Percentiles rank a stretch among this genome's conserved stretches.
Evolutionary conservation across 2,329 filamentous ascomycete species (phyloP).

Genomic region (Ceratocystis diversiconidia): DNA sequence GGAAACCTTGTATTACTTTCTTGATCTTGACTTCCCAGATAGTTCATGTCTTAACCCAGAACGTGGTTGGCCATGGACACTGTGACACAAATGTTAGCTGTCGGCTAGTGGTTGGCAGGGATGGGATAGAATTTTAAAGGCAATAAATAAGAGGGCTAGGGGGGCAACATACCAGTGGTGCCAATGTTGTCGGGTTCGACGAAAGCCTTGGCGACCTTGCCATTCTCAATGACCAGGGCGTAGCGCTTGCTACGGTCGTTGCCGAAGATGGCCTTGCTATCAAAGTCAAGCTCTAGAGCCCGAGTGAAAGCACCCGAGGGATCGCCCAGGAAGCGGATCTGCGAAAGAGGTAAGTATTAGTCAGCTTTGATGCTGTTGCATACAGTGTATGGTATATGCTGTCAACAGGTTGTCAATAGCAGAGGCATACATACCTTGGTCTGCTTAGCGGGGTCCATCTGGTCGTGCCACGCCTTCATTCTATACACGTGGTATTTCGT

Average conservation of each 20-base stretch:
- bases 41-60: constrained; percentile 24
- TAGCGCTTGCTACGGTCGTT: constrained; percentile 76
- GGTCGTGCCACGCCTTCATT: constrained; percentile 77
- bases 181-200: constrained; percentile 85
- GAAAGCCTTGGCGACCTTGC: constrained; percentile 66
- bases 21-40: background rate
- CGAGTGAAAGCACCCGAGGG: constrained; percentile 67
- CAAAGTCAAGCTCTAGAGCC: constrained; percentile 70
- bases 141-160: background rate
- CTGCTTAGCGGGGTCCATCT: constrained; percentile 58
- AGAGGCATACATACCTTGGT: constrained; percentile 52
- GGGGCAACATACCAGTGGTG: constrained; percentile 46
- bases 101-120: background rate
- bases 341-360: background rate
- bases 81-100: constrained; percentile 20
- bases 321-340: constrained; percentile 85
- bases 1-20: background rate
- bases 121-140: background rate
- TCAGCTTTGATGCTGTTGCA: background rate
- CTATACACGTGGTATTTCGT: constrained; percentile 30
- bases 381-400: background rate
- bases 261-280: constrained; percentile 66
- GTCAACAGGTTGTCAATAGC: background rate
- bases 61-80: constrained; percentile 41
- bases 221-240: constrained; percentile 67